phyloP scores from a whole-genome alignment of 495 filamentous ascomycete genomes.

The Penicillium paxilli region DNA sequence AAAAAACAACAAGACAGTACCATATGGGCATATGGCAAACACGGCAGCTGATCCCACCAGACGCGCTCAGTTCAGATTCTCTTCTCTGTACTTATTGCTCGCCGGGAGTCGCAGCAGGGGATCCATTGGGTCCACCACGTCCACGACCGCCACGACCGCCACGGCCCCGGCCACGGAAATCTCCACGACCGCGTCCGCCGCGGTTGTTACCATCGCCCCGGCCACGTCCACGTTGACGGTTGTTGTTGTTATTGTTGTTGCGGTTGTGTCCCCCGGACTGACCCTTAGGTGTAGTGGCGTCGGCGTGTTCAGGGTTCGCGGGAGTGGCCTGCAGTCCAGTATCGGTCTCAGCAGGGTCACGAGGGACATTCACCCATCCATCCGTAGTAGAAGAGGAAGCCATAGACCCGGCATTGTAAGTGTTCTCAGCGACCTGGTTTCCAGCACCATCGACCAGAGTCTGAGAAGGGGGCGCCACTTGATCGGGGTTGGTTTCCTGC shows the following conservation, averaged over 20 bases:
- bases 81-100: slow-evolving; percentile 17
- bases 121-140: slow-evolving; percentile 32
- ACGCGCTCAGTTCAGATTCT: neutral
- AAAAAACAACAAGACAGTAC: neutral
- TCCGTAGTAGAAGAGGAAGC: slow-evolving; percentile 59
- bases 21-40: too few relatives aligned
- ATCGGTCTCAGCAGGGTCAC: slow-evolving; percentile 74
- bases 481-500: slow-evolving; percentile 25
- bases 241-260: slow-evolving; percentile 25
- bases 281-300: slow-evolving; percentile 60
- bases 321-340: slow-evolving; percentile 61
- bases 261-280: slow-evolving; percentile 59
- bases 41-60: too few relatives aligned
- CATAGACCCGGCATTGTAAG: slow-evolving; percentile 58
- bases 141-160: slow-evolving; percentile 37
- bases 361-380: slow-evolving; percentile 76
- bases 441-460: slow-evolving; percentile 61
- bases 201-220: slow-evolving; percentile 46
- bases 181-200: slow-evolving; percentile 37
- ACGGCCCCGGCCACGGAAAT: slow-evolving; percentile 49
- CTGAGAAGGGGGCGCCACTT: slow-evolving; percentile 47
- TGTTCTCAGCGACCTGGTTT: slow-evolving; percentile 66
- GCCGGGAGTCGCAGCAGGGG: slow-evolving; percentile 20
- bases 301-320: slow-evolving; percentile 38
- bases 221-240: slow-evolving; percentile 51